Conservation (phyloP, 495 filamentous ascomycete genomes). For the Hypoxylon cercidicola region DNA sequence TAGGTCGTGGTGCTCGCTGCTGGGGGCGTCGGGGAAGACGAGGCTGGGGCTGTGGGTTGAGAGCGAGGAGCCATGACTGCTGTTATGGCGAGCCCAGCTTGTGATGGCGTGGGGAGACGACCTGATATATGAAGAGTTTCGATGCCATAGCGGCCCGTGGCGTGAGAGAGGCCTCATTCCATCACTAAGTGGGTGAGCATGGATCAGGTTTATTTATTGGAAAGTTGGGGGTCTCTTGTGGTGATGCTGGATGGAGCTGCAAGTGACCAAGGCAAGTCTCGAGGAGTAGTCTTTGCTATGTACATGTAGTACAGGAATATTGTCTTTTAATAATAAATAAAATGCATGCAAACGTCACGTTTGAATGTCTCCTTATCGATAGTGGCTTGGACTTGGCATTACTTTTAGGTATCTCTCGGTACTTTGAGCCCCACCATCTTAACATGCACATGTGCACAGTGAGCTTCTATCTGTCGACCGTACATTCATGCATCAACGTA, state of each 20-base stretch:
- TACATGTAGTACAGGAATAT: too few relatives aligned
- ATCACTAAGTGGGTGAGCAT: conserved; percentile 9
- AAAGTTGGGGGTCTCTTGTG: neutral
- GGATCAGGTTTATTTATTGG: neutral
- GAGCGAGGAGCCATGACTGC: neutral
- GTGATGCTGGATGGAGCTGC: too few relatives aligned
- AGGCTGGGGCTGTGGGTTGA: conserved; percentile 35
- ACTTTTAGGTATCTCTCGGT: too few relatives aligned
- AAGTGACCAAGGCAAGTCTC: too few relatives aligned
- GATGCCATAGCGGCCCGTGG: conserved; percentile 17
- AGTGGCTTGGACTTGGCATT: neutral
- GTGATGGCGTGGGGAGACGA: neutral
- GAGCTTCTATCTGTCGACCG: neutral
- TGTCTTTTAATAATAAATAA: too few relatives aligned
- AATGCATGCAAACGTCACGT: too few relatives aligned
- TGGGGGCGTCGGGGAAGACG: conserved; percentile 56
- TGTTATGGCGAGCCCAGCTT: neutral
- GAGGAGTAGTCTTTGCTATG: too few relatives aligned
- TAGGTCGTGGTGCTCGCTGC: conserved; percentile 71
- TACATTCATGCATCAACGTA: neutral
- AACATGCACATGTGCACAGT: too few relatives aligned
- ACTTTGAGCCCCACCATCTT: too few relatives aligned
- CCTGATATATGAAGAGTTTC: conserved; percentile 3
- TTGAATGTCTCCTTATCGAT: conserved; percentile 12
- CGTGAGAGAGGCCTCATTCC: conserved; percentile 32